A percentile compares a stretch with the other conserved stretches of the same genome.
Conservation (phyloP, 2,329 filamentous ascomycete genomes). For the Pseudopyricularia javanii region DNA sequence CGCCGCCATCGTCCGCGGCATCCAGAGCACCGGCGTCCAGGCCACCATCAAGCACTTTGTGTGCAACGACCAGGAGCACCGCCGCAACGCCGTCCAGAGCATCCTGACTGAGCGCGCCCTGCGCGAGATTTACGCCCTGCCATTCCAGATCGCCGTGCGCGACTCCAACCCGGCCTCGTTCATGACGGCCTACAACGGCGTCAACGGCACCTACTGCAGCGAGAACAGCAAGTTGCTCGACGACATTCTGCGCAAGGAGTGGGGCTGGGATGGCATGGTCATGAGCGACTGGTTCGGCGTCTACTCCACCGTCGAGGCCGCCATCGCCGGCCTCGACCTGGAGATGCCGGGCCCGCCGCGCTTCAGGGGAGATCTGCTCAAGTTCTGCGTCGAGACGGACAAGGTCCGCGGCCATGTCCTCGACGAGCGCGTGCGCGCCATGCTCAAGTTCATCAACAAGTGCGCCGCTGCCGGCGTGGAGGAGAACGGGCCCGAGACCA, state of each 20-base stretch:
- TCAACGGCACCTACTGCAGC: conserved; percentile 43
- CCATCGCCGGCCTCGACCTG: conserved; percentile 40
- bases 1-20: conserved; percentile 38
- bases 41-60: conserved; percentile 50
- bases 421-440: conserved; percentile 22
- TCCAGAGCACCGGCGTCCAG: conserved; percentile 42
- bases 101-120: conserved; percentile 43
- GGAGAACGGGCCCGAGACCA: conserved; percentile 7
- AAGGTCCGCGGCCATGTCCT: conserved; percentile 28
- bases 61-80: conserved; percentile 49
- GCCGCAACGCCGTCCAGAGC: conserved; percentile 40
- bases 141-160: conserved; percentile 43
- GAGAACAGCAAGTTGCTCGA: conserved; percentile 39
- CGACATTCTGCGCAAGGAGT: conserved; percentile 39
- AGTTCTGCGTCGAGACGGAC: conserved; percentile 39
- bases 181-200: conserved; percentile 48
- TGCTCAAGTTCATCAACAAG: conserved; percentile 48
- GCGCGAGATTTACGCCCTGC: conserved; percentile 45
- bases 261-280: conserved; percentile 43
- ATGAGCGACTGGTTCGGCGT: conserved; percentile 51
- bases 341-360: conserved; percentile 47
- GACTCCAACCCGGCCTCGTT: conserved; percentile 38
- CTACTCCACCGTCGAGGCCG: conserved; percentile 38
- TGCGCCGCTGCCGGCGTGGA: conserved; percentile 39
- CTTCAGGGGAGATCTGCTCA: conserved; percentile 36